A percentile compares a stretch with the other conserved stretches of the same genome.
phyloP scores from a whole-genome alignment of 306 rosid species.

The Hippophae tibetana region DNA sequence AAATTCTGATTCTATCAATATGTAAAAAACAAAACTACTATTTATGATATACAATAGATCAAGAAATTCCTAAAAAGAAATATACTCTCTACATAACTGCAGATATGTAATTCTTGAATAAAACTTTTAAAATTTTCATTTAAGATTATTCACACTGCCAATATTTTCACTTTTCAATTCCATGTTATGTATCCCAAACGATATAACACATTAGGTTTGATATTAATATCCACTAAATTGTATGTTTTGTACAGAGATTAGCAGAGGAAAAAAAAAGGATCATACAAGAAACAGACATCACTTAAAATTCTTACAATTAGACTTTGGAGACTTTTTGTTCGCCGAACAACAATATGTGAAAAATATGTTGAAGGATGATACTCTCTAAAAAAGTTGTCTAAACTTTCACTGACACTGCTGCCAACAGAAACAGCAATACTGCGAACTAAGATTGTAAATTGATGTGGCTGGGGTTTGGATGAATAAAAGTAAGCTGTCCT shows the following conservation, averaged over 20 bases:
- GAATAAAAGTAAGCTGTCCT: slow-evolving; percentile 68
- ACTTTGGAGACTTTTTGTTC: slow-evolving; percentile 42
- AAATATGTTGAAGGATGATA: slow-evolving; percentile 69
- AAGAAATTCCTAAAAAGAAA: too few relatives aligned
- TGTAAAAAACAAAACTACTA: too few relatives aligned
- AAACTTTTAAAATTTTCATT: too few relatives aligned
- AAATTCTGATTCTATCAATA: too few relatives aligned
- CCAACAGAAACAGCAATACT: slow-evolving; percentile 51
- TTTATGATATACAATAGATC: too few relatives aligned
- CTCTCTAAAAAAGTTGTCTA: slow-evolving; percentile 60
- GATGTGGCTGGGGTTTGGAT: slow-evolving; percentile 84
- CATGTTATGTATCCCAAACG: too few relatives aligned
- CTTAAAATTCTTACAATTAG: slow-evolving; percentile 51
- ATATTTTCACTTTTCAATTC: too few relatives aligned
- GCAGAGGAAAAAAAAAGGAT: slow-evolving; percentile 12
- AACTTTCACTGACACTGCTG: slow-evolving; percentile 47
- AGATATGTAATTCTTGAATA: too few relatives aligned
- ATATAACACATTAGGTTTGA: too few relatives aligned
- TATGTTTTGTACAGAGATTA: not conserved
- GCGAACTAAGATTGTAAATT: slow-evolving; percentile 72
- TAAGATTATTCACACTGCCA: too few relatives aligned
- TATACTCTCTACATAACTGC: too few relatives aligned
- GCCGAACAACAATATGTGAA: slow-evolving; percentile 61
- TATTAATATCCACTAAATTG: not conserved
- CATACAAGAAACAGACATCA: slow-evolving; percentile 14